These are phyloP conservation scores for Nectriaceae sp. DNA, from an alignment of 2,329 filamentous ascomycete species.

Conservation along the genomic window DNA sequence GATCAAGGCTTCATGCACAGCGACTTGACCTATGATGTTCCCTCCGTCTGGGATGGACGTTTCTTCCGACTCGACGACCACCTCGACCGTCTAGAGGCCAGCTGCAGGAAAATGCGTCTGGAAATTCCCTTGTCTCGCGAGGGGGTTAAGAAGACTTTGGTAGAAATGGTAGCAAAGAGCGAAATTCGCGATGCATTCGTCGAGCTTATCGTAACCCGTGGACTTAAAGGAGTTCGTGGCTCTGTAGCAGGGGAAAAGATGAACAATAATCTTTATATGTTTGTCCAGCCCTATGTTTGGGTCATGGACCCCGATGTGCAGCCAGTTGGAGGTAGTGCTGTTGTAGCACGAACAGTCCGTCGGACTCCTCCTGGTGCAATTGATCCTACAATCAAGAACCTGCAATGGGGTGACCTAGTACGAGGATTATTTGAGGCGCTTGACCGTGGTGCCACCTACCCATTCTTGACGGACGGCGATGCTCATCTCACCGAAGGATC, in stretches of 20 bases:
- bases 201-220: slow-evolving; percentile 52
- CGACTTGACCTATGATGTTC: slow-evolving; percentile 55
- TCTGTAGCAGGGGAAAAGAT: slow-evolving; percentile 36
- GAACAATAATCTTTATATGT: slow-evolving; percentile 51
- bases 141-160: slow-evolving; percentile 40
- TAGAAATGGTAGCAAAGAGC: slow-evolving; percentile 47
- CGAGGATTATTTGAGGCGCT: slow-evolving; percentile 47
- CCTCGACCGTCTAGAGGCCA: slow-evolving; percentile 43
- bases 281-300: slow-evolving; percentile 51
- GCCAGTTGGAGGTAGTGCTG: slow-evolving; percentile 39
- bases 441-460: slow-evolving; percentile 48
- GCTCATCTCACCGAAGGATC: slow-evolving; percentile 51
- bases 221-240: slow-evolving; percentile 43
- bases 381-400: slow-evolving; percentile 54
- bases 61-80: slow-evolving; percentile 56
- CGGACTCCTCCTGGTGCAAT: slow-evolving; percentile 46
- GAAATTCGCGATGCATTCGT: slow-evolving; percentile 52
- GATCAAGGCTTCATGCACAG: slow-evolving; percentile 55
- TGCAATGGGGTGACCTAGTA: slow-evolving; percentile 52
- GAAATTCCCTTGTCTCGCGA: slow-evolving; percentile 41
- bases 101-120: slow-evolving; percentile 48
- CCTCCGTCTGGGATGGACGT: slow-evolving; percentile 52
- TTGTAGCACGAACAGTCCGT: slow-evolving; percentile 48
- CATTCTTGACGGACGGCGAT: slow-evolving; percentile 53
- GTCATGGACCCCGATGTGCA: slow-evolving; percentile 49